Evolutionary conservation across 768 basidiomycete genomes (phyloP).

Genomic region (Suillus cothurnatus): DNA sequence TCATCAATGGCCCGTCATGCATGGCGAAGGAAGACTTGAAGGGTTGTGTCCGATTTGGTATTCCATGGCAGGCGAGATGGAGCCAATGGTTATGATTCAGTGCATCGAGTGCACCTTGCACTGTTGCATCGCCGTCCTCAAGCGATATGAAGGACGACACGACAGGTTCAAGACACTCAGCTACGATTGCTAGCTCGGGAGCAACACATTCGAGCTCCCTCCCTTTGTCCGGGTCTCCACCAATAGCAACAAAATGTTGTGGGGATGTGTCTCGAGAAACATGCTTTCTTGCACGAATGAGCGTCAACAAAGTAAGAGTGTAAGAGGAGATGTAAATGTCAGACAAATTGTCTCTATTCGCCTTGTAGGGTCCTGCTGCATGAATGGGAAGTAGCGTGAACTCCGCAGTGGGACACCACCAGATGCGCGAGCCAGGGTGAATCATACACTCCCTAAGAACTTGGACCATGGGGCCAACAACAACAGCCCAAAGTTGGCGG

Average conservation of each 20-base stretch:
- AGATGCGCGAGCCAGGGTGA: conserved; percentile 23
- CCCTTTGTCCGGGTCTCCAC: not conserved
- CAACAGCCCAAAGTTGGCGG: conserved; percentile 27
- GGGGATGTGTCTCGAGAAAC: not conserved
- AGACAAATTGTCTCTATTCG: conserved; percentile 9
- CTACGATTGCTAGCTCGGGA: not conserved
- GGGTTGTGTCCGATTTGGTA: conserved; percentile 28
- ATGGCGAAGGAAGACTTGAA: not conserved
- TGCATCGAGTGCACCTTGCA: not conserved
- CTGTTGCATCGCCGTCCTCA: not conserved
- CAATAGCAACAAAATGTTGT: conserved; percentile 10
- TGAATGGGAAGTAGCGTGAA: conserved; percentile 43
- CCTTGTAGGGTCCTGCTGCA: conserved; percentile 38
- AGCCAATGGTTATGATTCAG: conserved; percentile 12
- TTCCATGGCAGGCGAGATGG: conserved; percentile 39
- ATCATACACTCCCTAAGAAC: conserved; percentile 10
- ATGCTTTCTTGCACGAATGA: conserved; percentile 19
- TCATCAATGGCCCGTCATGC: not conserved
- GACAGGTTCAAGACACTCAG: too few relatives aligned
- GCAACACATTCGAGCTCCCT: not conserved
- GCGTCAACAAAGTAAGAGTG: conserved; percentile 26
- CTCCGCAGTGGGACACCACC: conserved; percentile 32
- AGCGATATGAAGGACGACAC: conserved; percentile 3
- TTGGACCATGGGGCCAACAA: conserved; percentile 30
- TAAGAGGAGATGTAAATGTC: conserved; percentile 29